Conservation (phyloP, 2,329 filamentous ascomycete species). For the Huntiella savannae region DNA sequence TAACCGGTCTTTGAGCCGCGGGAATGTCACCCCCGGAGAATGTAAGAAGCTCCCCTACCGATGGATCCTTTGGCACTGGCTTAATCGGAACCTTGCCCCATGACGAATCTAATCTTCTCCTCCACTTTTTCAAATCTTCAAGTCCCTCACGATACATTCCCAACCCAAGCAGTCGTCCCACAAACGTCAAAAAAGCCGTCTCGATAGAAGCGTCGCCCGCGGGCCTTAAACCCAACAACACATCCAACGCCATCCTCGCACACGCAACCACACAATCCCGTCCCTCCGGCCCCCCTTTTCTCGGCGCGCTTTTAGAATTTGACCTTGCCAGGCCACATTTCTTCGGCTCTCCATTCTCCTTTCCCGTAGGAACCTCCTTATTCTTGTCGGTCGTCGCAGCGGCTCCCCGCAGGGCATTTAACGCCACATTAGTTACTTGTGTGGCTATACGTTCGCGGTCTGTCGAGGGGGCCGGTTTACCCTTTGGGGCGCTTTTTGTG, state of each 20-base stretch:
- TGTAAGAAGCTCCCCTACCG: constrained; percentile 34
- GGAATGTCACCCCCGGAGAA: constrained; percentile 30
- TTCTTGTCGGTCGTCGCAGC: constrained; percentile 1
- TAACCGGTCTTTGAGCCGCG: constrained; percentile 29
- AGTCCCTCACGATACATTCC: constrained; percentile 48
- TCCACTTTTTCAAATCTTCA: constrained; percentile 49
- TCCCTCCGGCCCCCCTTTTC: not conserved
- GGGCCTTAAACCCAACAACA: constrained; percentile 23
- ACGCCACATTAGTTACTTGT: constrained; percentile 49
- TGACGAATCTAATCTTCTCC: constrained; percentile 35
- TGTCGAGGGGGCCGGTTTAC: constrained; percentile 19
- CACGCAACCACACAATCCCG: constrained; percentile 43
- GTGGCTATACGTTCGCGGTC: constrained; percentile 52
- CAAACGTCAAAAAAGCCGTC: constrained; percentile 50
- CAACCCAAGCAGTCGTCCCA: constrained; percentile 45
- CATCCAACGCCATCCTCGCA: constrained; percentile 45
- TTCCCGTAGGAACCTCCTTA: not conserved
- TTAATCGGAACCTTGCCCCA: constrained; percentile 17
- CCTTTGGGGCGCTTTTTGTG: constrained; percentile 14
- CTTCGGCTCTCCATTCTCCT: not conserved
- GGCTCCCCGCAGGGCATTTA: constrained; percentile 51
- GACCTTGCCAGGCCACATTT: not conserved
- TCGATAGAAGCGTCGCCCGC: constrained; percentile 43
- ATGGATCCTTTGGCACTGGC: constrained; percentile 16
- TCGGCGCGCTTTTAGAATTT: not conserved